Percentiles rank a stretch among this genome's conserved stretches.
Evolutionary conservation across 345 rosid species (phyloP).

Genomic region (Lepidium aucheri): DNA sequence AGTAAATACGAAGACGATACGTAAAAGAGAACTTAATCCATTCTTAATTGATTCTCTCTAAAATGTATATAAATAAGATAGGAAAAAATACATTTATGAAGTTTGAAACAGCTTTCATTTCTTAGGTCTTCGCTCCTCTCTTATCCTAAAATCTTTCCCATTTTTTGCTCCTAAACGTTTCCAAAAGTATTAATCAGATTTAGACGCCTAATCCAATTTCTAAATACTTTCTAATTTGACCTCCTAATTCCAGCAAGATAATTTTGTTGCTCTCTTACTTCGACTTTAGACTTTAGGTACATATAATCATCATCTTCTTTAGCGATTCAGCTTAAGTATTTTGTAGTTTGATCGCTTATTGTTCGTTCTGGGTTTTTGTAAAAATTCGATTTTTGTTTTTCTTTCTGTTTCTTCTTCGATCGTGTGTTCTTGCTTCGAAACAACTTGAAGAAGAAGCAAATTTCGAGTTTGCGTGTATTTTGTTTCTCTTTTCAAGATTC

Average conservation of each 20-base stretch:
- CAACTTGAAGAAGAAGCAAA: constrained; percentile 12
- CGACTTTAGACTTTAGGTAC: background rate
- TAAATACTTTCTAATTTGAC: background rate
- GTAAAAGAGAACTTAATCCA: constrained; percentile 18
- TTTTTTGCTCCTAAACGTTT: too few species aligned
- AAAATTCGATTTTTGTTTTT: too few species aligned
- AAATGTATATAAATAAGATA: background rate
- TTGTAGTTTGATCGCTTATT: constrained; percentile 9
- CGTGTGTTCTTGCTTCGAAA: constrained; percentile 5
- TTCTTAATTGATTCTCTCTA: background rate
- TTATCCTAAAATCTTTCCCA: constrained; percentile 19
- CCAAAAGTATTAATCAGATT: constrained; percentile 21
- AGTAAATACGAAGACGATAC: constrained; percentile 23
- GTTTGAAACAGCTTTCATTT: constrained; percentile 20
- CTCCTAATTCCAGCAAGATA: background rate
- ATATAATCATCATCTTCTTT: constrained; percentile 5
- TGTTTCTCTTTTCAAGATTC: constrained; percentile 10
- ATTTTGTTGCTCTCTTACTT: constrained; percentile 12
- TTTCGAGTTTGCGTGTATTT: constrained; percentile 18
- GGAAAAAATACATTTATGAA: background rate
- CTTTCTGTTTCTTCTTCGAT: background rate
- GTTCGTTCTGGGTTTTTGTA: constrained; percentile 15
- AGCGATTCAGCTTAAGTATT: constrained; percentile 6
- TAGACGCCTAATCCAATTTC: background rate
- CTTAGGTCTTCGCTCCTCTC: constrained; percentile 12